Evolutionary conservation across 2,329 filamentous ascomycete genomes (phyloP).

Genomic region (Sphaerulina populicola): DNA sequence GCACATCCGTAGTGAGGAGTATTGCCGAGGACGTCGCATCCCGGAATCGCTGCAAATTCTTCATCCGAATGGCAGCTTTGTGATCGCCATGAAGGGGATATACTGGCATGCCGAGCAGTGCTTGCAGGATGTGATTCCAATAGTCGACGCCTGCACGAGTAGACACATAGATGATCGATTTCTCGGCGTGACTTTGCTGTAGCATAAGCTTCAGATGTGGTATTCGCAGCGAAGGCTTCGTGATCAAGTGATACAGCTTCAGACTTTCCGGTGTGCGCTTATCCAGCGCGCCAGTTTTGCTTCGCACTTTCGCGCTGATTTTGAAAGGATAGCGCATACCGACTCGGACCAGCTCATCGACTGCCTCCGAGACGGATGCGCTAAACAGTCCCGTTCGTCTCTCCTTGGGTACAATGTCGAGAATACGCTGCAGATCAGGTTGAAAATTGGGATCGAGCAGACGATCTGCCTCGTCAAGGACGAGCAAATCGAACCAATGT

Average conservation of each 20-base stretch:
- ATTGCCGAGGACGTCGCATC: slow-evolving; percentile 67
- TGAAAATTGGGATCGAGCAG: slow-evolving; percentile 91
- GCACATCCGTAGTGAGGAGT: slow-evolving; percentile 85
- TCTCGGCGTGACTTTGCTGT: slow-evolving; percentile 55
- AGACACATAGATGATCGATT: slow-evolving; percentile 83
- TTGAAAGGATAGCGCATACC: slow-evolving; percentile 91
- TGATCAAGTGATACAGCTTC: slow-evolving; percentile 78
- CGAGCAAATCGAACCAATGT: slow-evolving; percentile 67
- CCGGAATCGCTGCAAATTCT: slow-evolving; percentile 76
- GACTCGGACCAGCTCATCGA: slow-evolving; percentile 84
- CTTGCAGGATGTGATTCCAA: slow-evolving; percentile 70
- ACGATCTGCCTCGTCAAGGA: slow-evolving; percentile 90
- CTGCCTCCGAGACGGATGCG: slow-evolving; percentile 89
- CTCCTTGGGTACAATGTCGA: slow-evolving; percentile 81
- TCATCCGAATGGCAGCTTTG: slow-evolving; percentile 74
- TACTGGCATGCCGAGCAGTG: slow-evolving; percentile 60
- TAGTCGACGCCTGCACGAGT: slow-evolving; percentile 95
- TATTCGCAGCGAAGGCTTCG: slow-evolving; percentile 70
- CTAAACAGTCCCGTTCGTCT: slow-evolving; percentile 88
- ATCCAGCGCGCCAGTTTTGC: slow-evolving; percentile 63
- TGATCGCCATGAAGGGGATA: slow-evolving; percentile 89
- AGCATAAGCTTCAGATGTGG: slow-evolving; percentile 65
- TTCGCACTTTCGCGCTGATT: slow-evolving; percentile 86
- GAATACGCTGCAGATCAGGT: slow-evolving; percentile 75
- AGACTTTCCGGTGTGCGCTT: slow-evolving; percentile 83